Base-by-base conservation (phyloP, 75 land plant species). In the Cryptomeria japonica region DNA sequence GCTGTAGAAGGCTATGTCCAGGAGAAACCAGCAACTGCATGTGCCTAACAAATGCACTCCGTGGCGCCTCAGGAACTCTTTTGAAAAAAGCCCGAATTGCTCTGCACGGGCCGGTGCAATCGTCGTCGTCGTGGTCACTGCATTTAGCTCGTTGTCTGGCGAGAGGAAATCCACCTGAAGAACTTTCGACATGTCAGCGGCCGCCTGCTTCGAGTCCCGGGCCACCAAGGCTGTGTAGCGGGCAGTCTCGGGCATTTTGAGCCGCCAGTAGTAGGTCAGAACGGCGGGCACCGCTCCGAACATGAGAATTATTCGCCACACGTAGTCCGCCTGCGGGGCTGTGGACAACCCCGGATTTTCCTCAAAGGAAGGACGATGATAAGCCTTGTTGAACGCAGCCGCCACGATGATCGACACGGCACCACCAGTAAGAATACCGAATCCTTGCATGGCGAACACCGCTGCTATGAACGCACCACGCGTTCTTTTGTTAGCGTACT, bases 371-470 rank as follows among this genome's bases (percentile, higher is more conserved):
- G 85, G 90, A 5, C 85, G 64, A 13, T 28, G 32, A n/a, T 86
- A 91, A 0, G 88, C 91, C 0, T 46, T n/a, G 1, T 53, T 84
- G 88, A 72, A 87, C 85, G 87, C 76, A 11, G 92, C 37, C 1
- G 92, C 93, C 90, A n/a, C 86, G 80, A 87, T 39, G 64, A 87
- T 84, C 14, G 92, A 61, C 38, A 91, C 89, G 28, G 89, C 82
- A 16, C 91, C 92, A 15, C 89, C 89, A 8, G 73, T 83, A n/a
- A 90, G 61, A 36, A 90, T 91, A 8, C 92, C 92, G 44, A 83
- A 80, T 5, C 91, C 91, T 70, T 92, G 92, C 87, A 88, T 90
- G 18, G 93, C 93, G 41, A 90, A 92, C 13, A 92, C 92, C 5
- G 89, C 92, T 34, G 87, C 91, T 5, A 91, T 85, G 89, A 91